phyloP scores from a whole-genome alignment of 352 stramenopile genomes.

The Phytophthora macrochlamydospora region DNA sequence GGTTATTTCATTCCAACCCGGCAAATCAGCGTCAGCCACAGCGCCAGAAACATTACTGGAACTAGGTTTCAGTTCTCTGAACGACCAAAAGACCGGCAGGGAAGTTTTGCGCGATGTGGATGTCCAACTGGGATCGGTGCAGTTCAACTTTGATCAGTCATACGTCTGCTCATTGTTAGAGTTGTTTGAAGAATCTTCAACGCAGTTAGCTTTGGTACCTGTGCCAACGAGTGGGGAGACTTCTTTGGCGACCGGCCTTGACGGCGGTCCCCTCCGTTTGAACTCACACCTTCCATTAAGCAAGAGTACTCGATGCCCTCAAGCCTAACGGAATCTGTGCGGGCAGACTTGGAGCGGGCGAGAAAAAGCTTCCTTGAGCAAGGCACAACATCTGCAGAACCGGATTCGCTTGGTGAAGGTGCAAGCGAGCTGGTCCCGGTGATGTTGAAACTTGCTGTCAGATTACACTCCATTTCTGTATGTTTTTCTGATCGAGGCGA shows the following conservation, averaged over 20 bases:
- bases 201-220: slow-evolving; percentile 45
- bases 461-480: slow-evolving; percentile 77
- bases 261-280: slow-evolving; percentile 55
- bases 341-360: slow-evolving; percentile 80
- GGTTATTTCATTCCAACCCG: slow-evolving; percentile 66
- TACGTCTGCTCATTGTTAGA: slow-evolving; percentile 82
- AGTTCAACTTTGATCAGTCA: slow-evolving; percentile 87
- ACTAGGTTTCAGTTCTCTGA: slow-evolving; percentile 60
- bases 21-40: slow-evolving; percentile 14
- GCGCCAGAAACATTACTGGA: slow-evolving; percentile 66
- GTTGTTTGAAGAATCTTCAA: slow-evolving; percentile 71
- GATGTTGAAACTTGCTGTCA: slow-evolving; percentile 50
- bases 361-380: slow-evolving; percentile 62
- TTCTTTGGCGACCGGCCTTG: slow-evolving; percentile 5
- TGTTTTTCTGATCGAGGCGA: slow-evolving; percentile 80
- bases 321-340: slow-evolving; percentile 80
- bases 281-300: slow-evolving; percentile 62
- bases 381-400: slow-evolving; percentile 4
- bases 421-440: slow-evolving; percentile 9
- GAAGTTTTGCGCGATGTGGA: slow-evolving; percentile 66
- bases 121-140: slow-evolving; percentile 73
- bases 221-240: slow-evolving; percentile 20
- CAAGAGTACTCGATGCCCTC: slow-evolving; percentile 78
- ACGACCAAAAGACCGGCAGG: slow-evolving; percentile 61
- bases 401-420: slow-evolving; percentile 2